These are phyloP conservation scores for Tuber indicum DNA, from an alignment of 495 filamentous ascomycete species.

Conservation along the genomic window DNA sequence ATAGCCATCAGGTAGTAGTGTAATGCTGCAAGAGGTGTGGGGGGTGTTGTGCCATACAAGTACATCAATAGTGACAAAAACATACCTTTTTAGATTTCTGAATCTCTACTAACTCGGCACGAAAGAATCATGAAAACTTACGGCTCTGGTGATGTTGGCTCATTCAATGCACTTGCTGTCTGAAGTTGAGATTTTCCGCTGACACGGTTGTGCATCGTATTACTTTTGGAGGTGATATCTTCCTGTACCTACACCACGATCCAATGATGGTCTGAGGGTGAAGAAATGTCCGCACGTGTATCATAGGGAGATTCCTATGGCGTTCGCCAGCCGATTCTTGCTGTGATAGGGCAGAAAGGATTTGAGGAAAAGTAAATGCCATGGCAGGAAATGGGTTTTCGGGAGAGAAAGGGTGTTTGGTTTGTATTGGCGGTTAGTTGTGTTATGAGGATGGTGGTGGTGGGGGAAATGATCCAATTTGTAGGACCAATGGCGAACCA, in stretches of 20 bases:
- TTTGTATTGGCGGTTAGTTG: not conserved
- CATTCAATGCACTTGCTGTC: not conserved
- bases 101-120: not conserved
- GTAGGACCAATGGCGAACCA: not conserved
- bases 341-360: not conserved
- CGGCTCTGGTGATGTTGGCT: not conserved
- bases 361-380: not conserved
- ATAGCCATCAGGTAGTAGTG: not conserved
- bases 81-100: not conserved
- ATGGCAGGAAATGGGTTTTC: not conserved
- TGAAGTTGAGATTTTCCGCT: not conserved
- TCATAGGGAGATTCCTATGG: too few species aligned
- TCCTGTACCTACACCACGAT: not conserved
- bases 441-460: not conserved
- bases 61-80: not conserved
- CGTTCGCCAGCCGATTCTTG: not conserved
- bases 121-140: not conserved
- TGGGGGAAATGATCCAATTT: not conserved
- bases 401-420: not conserved
- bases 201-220: not conserved
- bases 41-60: not conserved
- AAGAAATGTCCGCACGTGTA: too few species aligned
- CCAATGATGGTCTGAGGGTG: too few species aligned
- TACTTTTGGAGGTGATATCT: not conserved
- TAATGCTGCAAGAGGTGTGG: not conserved